A percentile compares a stretch with the other conserved stretches of the same genome.
Evolutionary conservation across 1,139 yeast species (phyloP).

Genomic region (Lizanozyma gosingica): DNA sequence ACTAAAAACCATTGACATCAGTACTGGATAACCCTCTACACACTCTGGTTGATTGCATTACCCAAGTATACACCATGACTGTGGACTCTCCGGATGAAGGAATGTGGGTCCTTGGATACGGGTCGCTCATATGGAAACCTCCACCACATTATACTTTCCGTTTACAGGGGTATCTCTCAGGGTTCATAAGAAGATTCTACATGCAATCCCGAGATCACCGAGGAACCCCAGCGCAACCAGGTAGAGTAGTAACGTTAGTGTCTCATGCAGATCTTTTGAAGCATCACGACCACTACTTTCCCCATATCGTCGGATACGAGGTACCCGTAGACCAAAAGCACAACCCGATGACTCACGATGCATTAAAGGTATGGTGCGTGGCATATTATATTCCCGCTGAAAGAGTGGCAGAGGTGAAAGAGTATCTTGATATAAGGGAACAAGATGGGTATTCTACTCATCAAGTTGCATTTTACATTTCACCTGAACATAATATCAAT

Average conservation of each 20-base stretch:
- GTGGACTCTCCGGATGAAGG: constrained; percentile 13
- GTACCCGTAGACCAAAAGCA: constrained; percentile 4
- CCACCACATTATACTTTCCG: constrained; percentile 61
- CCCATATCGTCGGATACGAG: constrained; percentile 29
- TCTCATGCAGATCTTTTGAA: constrained; percentile 44
- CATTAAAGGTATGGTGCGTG: constrained; percentile 63
- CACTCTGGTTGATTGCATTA: no score
- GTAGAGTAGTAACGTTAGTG: constrained; percentile 78
- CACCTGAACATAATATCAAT: constrained; percentile 14
- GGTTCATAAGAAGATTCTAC: constrained; percentile 83
- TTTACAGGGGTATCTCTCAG: constrained; percentile 67
- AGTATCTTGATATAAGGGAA: constrained; percentile 71
- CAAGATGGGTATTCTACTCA: constrained; percentile 81
- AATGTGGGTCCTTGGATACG: constrained; percentile 87
- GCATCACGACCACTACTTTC: constrained; percentile 33
- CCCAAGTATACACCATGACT: no score
- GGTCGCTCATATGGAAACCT: constrained; percentile 84
- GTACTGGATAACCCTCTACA: no score
- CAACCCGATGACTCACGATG: constrained; percentile 7
- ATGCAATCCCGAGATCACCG: constrained; percentile 85
- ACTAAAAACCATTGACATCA: no score
- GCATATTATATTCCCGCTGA: constrained; percentile 75
- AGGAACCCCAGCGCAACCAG: constrained; percentile 79
- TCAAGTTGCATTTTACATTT: constrained; percentile 54
- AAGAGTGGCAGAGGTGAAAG: constrained; percentile 49